phyloP scores from a whole-genome alignment of 1,284 basidiomycete genomes.

The Inonotus hispidus region DNA sequence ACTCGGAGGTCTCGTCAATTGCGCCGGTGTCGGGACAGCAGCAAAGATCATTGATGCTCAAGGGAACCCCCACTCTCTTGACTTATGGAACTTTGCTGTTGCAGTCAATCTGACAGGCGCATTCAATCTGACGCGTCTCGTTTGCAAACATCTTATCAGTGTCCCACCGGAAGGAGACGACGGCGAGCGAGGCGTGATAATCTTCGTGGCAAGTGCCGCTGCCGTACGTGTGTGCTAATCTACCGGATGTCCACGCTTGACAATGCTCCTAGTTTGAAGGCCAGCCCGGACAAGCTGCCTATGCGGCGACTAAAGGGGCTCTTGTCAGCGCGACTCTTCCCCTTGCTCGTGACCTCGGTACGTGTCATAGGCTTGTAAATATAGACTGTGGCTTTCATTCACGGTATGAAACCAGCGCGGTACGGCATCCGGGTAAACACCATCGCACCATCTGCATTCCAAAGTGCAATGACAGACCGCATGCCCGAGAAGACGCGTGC shows the following conservation, averaged over 20 bases:
- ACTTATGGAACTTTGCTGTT: conserved; percentile 46
- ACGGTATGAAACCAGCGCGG: conserved; percentile 25
- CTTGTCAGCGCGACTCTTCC: conserved; percentile 49
- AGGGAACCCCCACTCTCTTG: conserved; percentile 41
- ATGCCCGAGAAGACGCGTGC: conserved; percentile 26
- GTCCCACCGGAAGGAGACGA: conserved; percentile 42
- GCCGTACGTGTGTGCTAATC: conserved; percentile 36
- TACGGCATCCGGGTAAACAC: conserved; percentile 48
- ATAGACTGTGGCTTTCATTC: background rate
- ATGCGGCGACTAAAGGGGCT: conserved; percentile 51
- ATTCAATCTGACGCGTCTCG: conserved; percentile 50
- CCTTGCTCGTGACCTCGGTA: conserved; percentile 44
- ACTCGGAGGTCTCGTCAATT: conserved; percentile 51
- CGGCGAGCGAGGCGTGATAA: conserved; percentile 47
- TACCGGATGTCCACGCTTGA: background rate
- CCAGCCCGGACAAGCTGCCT: conserved; percentile 48
- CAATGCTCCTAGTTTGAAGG: conserved; percentile 35
- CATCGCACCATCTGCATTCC: conserved; percentile 47
- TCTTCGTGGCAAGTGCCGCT: conserved; percentile 50
- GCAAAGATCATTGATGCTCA: conserved; percentile 39
- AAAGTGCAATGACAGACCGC: conserved; percentile 40
- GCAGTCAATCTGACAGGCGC: conserved; percentile 48
- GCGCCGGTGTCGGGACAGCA: conserved; percentile 42
- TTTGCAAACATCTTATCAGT: conserved; percentile 41
- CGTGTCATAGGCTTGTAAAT: background rate